A percentile compares a stretch with the other conserved stretches of the same genome.
These are phyloP conservation scores for Balamuthia mandrillaris DNA, from an alignment of 208 protist genomes.

Conservation along the genomic window DNA sequence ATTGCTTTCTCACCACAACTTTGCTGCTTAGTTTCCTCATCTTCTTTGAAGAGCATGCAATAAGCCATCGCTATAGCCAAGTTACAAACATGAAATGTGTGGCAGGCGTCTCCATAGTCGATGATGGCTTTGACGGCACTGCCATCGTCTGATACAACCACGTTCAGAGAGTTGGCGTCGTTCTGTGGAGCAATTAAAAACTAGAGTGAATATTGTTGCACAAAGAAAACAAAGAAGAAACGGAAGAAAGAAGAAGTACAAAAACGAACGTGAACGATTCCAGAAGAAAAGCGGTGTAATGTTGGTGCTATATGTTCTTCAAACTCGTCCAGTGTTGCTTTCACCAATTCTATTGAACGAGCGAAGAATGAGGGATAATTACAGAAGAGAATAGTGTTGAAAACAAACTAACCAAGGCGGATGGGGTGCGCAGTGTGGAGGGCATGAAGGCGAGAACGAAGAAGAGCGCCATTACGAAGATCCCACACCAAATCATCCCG, in stretches of 20 bases:
- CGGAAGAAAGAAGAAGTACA: background rate
- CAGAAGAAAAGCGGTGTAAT: background rate
- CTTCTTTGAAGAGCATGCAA: conserved; percentile 2
- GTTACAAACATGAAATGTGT: background rate
- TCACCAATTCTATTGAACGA: background rate
- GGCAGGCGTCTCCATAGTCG: conserved; percentile 18
- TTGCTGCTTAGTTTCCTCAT: too few relatives aligned
- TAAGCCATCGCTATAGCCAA: conserved; percentile 34
- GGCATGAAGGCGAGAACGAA: too few relatives aligned
- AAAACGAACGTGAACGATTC: background rate
- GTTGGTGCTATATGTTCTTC: conserved; percentile 2
- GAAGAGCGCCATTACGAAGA: too few relatives aligned
- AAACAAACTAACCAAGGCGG: too few relatives aligned
- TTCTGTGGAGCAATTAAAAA: background rate
- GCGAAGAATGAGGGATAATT: background rate
- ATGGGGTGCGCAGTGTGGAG: too few relatives aligned
- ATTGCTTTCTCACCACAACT: too few relatives aligned
- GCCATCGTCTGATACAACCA: background rate
- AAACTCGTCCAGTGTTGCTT: background rate
- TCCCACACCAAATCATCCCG: too few relatives aligned
- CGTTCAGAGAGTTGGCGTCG: conserved; percentile 24
- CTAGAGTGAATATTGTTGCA: background rate
- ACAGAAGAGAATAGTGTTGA: too few relatives aligned
- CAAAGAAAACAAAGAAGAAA: background rate
- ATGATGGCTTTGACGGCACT: conserved; percentile 22